Evolutionary conservation across 2,329 filamentous ascomycete species (phyloP).

Genomic region (Cyclaneusma minus): DNA sequence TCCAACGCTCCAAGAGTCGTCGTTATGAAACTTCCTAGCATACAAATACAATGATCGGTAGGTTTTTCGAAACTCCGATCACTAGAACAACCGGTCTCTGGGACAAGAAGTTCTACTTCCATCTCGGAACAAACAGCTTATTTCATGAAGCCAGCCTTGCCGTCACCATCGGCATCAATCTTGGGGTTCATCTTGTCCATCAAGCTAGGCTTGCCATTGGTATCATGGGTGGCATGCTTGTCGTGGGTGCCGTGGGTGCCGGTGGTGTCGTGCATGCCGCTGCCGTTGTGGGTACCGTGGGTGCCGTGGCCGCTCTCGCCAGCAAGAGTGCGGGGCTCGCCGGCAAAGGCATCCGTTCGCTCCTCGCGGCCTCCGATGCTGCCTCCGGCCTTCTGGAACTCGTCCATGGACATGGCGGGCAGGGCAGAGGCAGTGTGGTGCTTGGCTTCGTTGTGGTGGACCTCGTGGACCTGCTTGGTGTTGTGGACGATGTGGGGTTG

Average conservation of each 20-base stretch:
- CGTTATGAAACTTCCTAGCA: no score
- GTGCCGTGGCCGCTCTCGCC: conserved; percentile 15
- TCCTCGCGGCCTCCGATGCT: conserved; percentile 35
- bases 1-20: no score
- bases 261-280: conserved; percentile 1
- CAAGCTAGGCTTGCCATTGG: conserved; percentile 27
- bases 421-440: conserved; percentile 50
- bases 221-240: conserved; percentile 5
- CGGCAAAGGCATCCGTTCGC: conserved; percentile 42
- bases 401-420: conserved; percentile 45
- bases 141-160: conserved; percentile 36
- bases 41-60: no score
- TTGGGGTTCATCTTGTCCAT: conserved; percentile 38
- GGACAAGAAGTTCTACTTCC: no score
- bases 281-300: conserved; percentile 3
- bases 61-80: no score
- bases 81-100: no score
- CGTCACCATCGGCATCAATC: conserved; percentile 35
- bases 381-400: conserved; percentile 42
- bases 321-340: conserved; percentile 38
- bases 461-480: conserved; percentile 56
- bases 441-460: conserved; percentile 49
- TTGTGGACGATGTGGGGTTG: conserved; percentile 56
- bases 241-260: conserved; percentile 1
- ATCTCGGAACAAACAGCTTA: no score